Conservation (phyloP, 2,329 filamentous ascomycete genomes). For the Colletotrichum sp. region DNA sequence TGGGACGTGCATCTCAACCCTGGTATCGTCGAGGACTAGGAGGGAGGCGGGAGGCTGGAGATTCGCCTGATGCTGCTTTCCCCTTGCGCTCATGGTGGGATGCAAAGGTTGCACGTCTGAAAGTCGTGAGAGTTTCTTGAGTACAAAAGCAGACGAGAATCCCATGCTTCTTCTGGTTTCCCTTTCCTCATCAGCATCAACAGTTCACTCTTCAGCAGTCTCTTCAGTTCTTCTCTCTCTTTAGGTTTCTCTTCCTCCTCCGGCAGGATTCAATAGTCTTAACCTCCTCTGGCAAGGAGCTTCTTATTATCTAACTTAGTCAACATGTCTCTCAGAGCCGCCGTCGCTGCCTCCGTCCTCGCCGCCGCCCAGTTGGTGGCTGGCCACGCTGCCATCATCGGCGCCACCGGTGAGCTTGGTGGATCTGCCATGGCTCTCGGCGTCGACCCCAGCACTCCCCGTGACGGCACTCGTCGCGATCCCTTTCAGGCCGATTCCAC, state of each 20-base stretch:
- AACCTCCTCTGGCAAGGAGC: slow-evolving; percentile 20
- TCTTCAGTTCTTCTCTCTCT: slow-evolving; percentile 12
- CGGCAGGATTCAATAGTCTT: slow-evolving; percentile 16
- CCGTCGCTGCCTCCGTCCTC: slow-evolving; percentile 51
- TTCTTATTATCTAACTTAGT: background rate
- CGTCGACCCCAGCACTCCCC: slow-evolving; percentile 60
- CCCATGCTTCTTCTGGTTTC: background rate
- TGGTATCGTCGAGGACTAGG: background rate
- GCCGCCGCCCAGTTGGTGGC: slow-evolving; percentile 59
- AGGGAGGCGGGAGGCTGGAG: background rate
- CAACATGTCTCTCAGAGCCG: slow-evolving; percentile 35
- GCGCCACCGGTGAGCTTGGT: slow-evolving; percentile 60
- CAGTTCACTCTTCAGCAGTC: slow-evolving; percentile 13
- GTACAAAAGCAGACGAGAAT: slow-evolving; percentile 9
- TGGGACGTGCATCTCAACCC: background rate
- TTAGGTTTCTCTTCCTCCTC: slow-evolving; percentile 10
- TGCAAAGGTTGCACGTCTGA: background rate
- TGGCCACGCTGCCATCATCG: slow-evolving; percentile 65
- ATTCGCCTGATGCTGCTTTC: background rate
- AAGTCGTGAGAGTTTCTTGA: background rate
- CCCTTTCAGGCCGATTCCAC: slow-evolving; percentile 71
- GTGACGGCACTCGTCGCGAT: slow-evolving; percentile 62
- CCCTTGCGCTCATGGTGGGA: background rate
- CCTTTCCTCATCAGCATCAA: slow-evolving; percentile 5
- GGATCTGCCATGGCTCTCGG: slow-evolving; percentile 58